Conservation (phyloP, 2,329 filamentous ascomycete genomes). For the Truncatella angustata region DNA sequence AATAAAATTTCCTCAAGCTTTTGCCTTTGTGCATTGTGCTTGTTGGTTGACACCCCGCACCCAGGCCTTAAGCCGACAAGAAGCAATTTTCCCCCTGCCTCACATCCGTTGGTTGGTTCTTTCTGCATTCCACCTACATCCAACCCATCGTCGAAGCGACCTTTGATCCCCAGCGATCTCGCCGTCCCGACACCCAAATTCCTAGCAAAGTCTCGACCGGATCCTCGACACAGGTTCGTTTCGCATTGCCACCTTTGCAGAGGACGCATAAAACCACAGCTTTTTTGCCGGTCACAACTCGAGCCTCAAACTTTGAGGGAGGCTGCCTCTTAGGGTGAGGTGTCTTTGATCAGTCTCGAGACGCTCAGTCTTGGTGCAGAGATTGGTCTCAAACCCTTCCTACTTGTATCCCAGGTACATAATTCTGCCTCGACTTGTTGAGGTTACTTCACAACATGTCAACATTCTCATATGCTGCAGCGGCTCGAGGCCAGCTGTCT, state of each 20-base stretch:
- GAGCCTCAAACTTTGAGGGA: background rate
- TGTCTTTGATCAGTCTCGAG: constrained; percentile 2
- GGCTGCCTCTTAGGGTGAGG: constrained; percentile 2
- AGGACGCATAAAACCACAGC: background rate
- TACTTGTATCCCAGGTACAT: constrained; percentile 9
- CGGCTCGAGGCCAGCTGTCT: constrained; percentile 74
- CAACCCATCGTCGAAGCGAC: background rate
- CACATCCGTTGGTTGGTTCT: background rate
- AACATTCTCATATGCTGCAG: constrained; percentile 90
- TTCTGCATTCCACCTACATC: background rate
- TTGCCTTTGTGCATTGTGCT: constrained; percentile 4
- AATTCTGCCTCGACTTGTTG: background rate
- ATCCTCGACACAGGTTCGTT: background rate
- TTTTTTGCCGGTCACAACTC: background rate
- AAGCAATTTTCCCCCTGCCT: constrained; percentile 4
- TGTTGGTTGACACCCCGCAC: constrained; percentile 7
- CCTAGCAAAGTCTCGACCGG: background rate
- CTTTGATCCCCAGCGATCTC: background rate
- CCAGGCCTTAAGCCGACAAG: constrained; percentile 2
- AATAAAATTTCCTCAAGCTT: constrained; percentile 7
- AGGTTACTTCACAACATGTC: constrained; percentile 42
- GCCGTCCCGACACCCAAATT: constrained; percentile 3
- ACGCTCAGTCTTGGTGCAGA: constrained; percentile 8
- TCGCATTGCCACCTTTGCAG: background rate
- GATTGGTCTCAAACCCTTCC: background rate